Evolutionary conservation across 2,329 filamentous ascomycete genomes (phyloP), one percentile per base, ranked within the genome.

Genomic region (Grosmannia clavigera): DNA sequence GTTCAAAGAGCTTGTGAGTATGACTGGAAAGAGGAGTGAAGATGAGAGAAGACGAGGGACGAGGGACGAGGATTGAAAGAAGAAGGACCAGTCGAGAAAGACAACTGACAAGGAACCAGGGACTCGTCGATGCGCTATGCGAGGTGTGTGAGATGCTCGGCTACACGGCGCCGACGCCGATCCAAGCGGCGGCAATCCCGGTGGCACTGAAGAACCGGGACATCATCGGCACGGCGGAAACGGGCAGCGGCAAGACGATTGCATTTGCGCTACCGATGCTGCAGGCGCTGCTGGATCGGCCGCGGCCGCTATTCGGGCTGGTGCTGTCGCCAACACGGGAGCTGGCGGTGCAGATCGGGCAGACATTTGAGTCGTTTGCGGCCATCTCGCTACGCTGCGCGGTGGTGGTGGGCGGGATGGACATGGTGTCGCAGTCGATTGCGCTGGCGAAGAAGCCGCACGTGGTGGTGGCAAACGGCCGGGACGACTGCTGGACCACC

Each of bases 371-470:
- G 69, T 89, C 89, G 0, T 80, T 99, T 0, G 92, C 92, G 5
- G 85, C 88, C 11, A 96, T 99, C 66, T 87, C 85, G n/a, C 87
- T 97, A 46, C 84, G 90, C 68, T 90, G 85, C 68, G 86, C 89
- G 7, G 86, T 92, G 19, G 84, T 99, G 52, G 89, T 97, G 1
- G 94, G 94, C 67, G 94, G 94, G 52, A 85, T 97, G 79, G 92
- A 97, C 65, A 96, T 96, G 90, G 88, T 96, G 1, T 82, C 89
- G 0, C 94, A 99, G 71, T 75, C 88, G 1, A 95, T 99, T 64
- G 88, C 92, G 0, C 81, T 99, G 0, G 90, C 88, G n/a, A 96
- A 96, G 79, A 92, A 92, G 67, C 94, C 94, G 9, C 94, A 99
- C 68, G 86, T 99, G 29, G 78, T 97, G 27, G 92, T 97, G 48